phyloP scores from a whole-genome alignment of 1,139 yeast species.

The Blastobotrys ciferrii region DNA sequence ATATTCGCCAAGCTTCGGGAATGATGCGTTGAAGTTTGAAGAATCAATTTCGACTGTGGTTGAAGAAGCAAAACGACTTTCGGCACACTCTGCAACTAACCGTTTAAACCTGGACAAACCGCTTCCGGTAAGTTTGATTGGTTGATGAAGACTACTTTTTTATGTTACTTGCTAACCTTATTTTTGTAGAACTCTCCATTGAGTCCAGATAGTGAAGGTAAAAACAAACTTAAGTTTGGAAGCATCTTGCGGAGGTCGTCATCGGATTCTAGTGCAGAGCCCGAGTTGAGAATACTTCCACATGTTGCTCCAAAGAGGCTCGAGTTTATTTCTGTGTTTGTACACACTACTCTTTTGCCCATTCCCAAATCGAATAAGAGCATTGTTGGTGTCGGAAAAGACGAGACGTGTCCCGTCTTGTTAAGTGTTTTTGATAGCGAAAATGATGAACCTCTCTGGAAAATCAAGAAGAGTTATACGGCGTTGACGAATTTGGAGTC shows the following conservation, averaged over 20 bases:
- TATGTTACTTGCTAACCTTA: no score
- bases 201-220: background rate
- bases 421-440: conserved; percentile 60
- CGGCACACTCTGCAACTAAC: background rate
- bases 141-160: no score
- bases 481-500: conserved; percentile 58
- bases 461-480: conserved; percentile 57
- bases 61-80: background rate
- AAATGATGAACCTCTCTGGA: conserved; percentile 67
- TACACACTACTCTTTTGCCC: background rate
- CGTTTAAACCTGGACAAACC: background rate
- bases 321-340: background rate
- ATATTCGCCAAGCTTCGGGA: background rate
- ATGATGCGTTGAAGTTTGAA: conserved; percentile 1
- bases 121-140: background rate
- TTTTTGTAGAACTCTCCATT: background rate
- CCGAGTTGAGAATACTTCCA: background rate
- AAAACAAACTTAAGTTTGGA: background rate
- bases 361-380: background rate
- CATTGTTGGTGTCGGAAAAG: background rate
- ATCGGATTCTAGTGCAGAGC: background rate
- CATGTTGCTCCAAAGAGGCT: conserved; percentile 1
- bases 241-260: background rate
- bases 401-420: conserved; percentile 59
- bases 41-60: background rate